phyloP scores from a whole-genome alignment of 1,284 basidiomycete species.

The Ceratobasidium sp. region DNA sequence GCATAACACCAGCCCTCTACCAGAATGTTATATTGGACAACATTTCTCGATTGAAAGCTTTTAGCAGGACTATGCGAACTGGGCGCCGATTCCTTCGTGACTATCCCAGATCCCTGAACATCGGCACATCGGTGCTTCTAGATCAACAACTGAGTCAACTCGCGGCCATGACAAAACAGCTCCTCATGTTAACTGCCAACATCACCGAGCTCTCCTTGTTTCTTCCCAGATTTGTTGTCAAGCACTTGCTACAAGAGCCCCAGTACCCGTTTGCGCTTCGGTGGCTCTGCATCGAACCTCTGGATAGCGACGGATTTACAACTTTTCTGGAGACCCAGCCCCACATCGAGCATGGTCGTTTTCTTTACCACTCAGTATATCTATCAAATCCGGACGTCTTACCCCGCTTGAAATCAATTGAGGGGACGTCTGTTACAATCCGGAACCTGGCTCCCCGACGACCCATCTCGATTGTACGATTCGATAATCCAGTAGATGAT shows the following conservation, averaged over 20 bases:
- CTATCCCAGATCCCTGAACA: neutral
- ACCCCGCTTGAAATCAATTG: no score
- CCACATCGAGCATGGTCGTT: neutral
- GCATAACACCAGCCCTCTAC: neutral
- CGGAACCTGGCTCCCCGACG: no score
- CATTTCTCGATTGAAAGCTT: neutral
- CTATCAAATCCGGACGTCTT: neutral
- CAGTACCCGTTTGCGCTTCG: neutral
- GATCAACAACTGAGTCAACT: neutral
- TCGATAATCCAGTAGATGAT: no score
- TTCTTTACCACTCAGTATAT: neutral
- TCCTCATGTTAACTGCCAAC: neutral
- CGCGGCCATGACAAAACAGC: neutral
- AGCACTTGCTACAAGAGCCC: neutral
- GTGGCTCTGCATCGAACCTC: neutral
- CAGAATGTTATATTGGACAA: neutral
- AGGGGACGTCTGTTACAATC: no score
- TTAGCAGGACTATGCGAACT: neutral
- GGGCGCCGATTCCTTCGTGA: neutral
- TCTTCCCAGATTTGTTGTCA: neutral
- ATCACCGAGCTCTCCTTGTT: neutral
- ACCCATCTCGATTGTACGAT: no score
- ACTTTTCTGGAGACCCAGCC: neutral
- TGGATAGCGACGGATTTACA: neutral
- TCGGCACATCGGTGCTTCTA: neutral